Conservation (phyloP, 2,329 filamentous ascomycete species). For the Apiospora phragmitis region DNA sequence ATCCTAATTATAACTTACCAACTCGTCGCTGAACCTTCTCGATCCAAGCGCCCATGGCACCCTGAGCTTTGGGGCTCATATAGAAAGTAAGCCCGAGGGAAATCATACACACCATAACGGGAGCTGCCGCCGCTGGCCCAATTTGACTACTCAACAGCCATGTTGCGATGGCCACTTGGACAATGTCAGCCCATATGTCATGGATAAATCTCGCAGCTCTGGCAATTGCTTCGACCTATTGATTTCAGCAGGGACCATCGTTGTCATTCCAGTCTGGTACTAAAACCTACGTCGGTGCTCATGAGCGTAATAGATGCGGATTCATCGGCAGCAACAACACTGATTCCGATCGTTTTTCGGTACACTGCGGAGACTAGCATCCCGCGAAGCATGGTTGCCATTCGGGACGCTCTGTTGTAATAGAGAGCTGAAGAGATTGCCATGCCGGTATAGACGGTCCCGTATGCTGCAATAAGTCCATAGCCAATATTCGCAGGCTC, state of each 20-base stretch:
- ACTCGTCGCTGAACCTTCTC: constrained; percentile 12
- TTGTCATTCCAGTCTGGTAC: neutral
- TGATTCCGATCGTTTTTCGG: constrained; percentile 33
- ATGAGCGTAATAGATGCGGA: constrained; percentile 41
- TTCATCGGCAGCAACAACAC: constrained; percentile 29
- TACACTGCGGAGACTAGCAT: constrained; percentile 35
- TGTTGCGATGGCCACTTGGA: constrained; percentile 36
- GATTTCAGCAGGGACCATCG: neutral
- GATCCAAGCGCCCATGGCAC: constrained; percentile 4
- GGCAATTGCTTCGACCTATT: constrained; percentile 38
- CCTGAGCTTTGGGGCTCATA: constrained; percentile 20
- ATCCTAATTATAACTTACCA: neutral
- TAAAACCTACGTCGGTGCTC: constrained; percentile 37
- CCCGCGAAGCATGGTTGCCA: constrained; percentile 32
- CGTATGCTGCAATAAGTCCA: constrained; percentile 35
- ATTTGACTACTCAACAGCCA: constrained; percentile 35
- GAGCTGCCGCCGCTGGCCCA: constrained; percentile 34
- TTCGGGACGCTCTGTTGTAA: constrained; percentile 34
- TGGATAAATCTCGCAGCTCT: constrained; percentile 36
- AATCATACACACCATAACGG: constrained; percentile 31
- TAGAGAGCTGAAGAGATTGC: constrained; percentile 33
- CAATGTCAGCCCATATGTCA: constrained; percentile 38
- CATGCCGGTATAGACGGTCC: constrained; percentile 32
- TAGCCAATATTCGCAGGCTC: constrained; percentile 29
- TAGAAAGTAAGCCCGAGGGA: constrained; percentile 27